Evolutionary conservation across 2,329 filamentous ascomycete genomes (phyloP), one percentile per base, ranked within the genome.

Genomic region (Xylariaceae sp.): DNA sequence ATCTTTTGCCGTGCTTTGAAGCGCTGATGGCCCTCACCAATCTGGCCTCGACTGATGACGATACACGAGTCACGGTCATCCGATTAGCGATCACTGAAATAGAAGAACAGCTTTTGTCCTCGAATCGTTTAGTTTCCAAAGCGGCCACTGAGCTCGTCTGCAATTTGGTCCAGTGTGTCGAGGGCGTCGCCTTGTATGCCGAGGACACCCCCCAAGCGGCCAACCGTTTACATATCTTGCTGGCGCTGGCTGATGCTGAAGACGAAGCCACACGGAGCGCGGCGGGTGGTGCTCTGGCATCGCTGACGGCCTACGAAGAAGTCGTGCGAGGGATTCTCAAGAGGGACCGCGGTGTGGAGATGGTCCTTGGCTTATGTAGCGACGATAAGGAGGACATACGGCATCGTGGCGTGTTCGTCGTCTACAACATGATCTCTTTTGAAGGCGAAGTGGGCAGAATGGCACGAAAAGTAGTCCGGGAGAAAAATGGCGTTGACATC

Each of bases 1-100:
- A 96, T 68, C 81, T 97, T 13, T 80, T 99, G 0, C 91, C 94
- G 0, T 85, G 88, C 0, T 99, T 97, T 62, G 94, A 99, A 71
- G 80, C 87, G 0, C 80, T 99, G 8, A 87, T 97, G 69, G 92
- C 94, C 0, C 80, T 99, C 34, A 97, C 94, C 0, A 99, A 99
- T 63, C 81, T 99, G 7, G 94, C 92, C 0, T 95, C 89, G 0
- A 81, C 86, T 12, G 86, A 92, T 49, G 80, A 86, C 32, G 80
- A 84, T 5, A 79, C 81, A 5, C 80, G 86, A 42, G 76, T 80
- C 34, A 76, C 80, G 15, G 92, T 96, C 47, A 83, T 96, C 34
- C 83, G 87, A 9, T 75, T 80, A 3, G 83, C 86, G 0, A 95
- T 89, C 82, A 69, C 83, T 0, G 82, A 83, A 18, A 79, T 96